Evolutionary conservation across 306 rosid genomes (phyloP), one percentile per base, ranked within the genome.

Genomic region (Oxytropis ochrocephala): DNA sequence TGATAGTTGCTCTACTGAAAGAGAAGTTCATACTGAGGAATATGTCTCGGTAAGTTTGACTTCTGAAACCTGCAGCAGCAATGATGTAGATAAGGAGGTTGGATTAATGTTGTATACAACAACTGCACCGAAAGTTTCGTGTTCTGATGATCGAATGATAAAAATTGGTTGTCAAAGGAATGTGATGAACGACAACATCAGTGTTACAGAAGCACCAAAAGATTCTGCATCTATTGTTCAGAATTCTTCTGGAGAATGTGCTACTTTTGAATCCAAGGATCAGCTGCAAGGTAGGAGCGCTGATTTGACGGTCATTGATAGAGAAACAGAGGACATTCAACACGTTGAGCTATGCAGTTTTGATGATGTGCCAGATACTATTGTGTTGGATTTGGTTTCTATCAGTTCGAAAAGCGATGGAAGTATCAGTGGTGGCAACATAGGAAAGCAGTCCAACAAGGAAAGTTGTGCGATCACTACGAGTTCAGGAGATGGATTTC

Each of bases 41-140:
- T 78, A 46, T 73, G 79, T 47, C 14, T 47, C 29, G 74, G 82
- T 27, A 65, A 76, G 83, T 79, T 84, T 78, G 64, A 36, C 77
- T 62, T 75, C 86, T 59, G 90, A 82, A 82, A 73, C 71, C 50
- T 70, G 83, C 76, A 71, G 70, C 57, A 69, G 68, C 78, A 80
- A 79, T 67, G 77, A 80, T 70, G 67, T 8, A 38, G 84, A 79
- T 71, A 58, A 46, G 73, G 80, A 68, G 16, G 76, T 67, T 61
- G 59, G 82, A 27, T 17, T 57, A 17, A 36, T 66, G 59, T 44
- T 53, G 14, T 65, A 66, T 66, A 39, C 80, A 30, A 67, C 74
- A 30, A 67, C 74, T 14, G 65, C 60, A 77, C 80, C 54, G 7
- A 84, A 83, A 39, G 46, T 38, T 66, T 77, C 65, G 52, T 64